Percentiles rank a stretch among this genome's conserved stretches.
phyloP scores from a whole-genome alignment of 1,284 basidiomycete species.

The Cerioporus squamosus region DNA sequence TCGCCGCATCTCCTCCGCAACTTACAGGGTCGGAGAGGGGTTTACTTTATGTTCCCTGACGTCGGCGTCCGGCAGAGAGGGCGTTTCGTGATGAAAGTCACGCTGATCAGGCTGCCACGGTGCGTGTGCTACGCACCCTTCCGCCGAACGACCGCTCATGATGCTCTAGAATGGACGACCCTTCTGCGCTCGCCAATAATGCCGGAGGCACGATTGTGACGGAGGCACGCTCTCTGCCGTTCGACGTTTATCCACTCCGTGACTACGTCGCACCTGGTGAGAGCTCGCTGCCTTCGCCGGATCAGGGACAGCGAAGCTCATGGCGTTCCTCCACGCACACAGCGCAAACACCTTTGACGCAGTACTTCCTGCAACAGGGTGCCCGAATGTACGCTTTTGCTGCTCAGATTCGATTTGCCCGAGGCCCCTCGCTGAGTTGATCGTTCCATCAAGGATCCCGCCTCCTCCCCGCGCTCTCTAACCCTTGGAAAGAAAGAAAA shows the following conservation, averaged over 20 bases:
- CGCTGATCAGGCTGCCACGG: slow-evolving; percentile 79
- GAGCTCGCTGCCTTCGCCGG: slow-evolving; percentile 30
- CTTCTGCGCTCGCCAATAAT: slow-evolving; percentile 54
- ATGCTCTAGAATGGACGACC: slow-evolving; percentile 14
- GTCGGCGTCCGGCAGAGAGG: slow-evolving; percentile 83
- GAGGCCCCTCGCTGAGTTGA: slow-evolving; percentile 24
- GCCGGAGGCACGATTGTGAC: slow-evolving; percentile 66
- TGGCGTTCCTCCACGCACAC: slow-evolving; percentile 17
- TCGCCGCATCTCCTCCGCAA: slow-evolving; percentile 79
- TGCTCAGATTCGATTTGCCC: slow-evolving; percentile 32
- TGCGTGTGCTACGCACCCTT: slow-evolving; percentile 44
- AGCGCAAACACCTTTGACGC: slow-evolving; percentile 64
- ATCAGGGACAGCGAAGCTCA: background rate
- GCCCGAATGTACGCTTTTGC: slow-evolving; percentile 71
- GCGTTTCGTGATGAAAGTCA: slow-evolving; percentile 75
- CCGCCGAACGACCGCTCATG: background rate
- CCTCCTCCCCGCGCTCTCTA: slow-evolving; percentile 22
- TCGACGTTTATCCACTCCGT: slow-evolving; percentile 74
- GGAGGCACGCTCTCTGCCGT: slow-evolving; percentile 68
- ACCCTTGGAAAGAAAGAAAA: background rate
- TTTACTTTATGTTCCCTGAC: slow-evolving; percentile 91
- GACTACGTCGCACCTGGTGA: slow-evolving; percentile 82
- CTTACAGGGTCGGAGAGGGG: slow-evolving; percentile 73
- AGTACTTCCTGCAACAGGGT: slow-evolving; percentile 78
- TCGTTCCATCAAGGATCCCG: slow-evolving; percentile 22